Base-by-base conservation (phyloP, 2,329 filamentous ascomycete species). In the Pseudocercospora pini-densiflorae region DNA sequence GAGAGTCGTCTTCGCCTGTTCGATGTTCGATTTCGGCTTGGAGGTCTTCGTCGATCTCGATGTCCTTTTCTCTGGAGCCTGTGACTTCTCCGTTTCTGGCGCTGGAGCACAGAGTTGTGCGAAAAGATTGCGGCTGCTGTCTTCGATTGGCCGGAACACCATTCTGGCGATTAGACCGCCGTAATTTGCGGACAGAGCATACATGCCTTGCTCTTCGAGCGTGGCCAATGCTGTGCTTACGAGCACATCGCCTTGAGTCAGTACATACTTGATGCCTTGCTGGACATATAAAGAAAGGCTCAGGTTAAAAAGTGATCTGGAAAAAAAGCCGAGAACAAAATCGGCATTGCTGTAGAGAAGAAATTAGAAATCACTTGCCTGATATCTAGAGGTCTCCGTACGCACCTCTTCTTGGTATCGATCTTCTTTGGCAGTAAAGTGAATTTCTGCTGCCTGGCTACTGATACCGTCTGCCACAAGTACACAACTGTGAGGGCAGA, bases 171-270 rank as follows among this genome's bases (percentile, higher is more conserved):
- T 82, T 0, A 99, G 86, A 2, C 94, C 92, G 23, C 95, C 95
- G 77, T 85, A 99, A 79, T 98, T 99, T 73, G 93, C 93, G 61
- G 94, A 95, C 5, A 99, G 85, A 0, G 94, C 93, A 76, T 98
- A 99, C 40, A 93, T 89, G 14, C 95, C 95, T 81, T 98, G 95
- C 4, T 94, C 91, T 49, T 88, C 84, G 1, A 95, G 86, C 0
- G 89, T 89, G 6, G 94, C 90, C 64, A 98, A 84, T 12, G 89
- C 81, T 16, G 92, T 90, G 69, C 99, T 90, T 59, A 98, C 88
- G 72, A 98, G 87, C 1, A 93, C 93, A 80, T 99, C 95, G 66
- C 94, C 95, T 80, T 98, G 93, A 0, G 95, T 98, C 61, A 99
- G 87, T 61, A 98, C 77, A 77, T 98, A 94, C 79, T 99, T 99